Percentiles rank a stretch among this genome's conserved stretches.
Conservation (phyloP, 129 eudicot genomes). For the Solidago caesia region DNA sequence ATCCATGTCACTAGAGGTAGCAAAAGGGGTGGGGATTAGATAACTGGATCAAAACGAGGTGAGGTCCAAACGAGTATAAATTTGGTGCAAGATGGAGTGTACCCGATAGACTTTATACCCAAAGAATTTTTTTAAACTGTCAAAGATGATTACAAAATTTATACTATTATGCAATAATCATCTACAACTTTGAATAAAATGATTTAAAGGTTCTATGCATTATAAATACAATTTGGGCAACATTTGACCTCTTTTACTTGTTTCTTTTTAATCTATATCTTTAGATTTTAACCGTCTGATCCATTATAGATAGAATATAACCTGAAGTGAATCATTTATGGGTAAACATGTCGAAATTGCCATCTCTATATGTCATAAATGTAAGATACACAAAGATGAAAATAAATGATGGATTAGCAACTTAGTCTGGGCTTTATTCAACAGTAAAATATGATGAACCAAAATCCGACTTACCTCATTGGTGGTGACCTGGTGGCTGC, state of each 20-base stretch:
- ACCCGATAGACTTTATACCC: neutral
- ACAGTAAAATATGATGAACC: slow-evolving; percentile 6
- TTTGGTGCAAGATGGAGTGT: too few relatives aligned
- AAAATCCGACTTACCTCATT: slow-evolving; percentile 54
- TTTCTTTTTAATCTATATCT: neutral
- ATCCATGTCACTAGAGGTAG: neutral
- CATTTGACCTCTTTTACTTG: neutral
- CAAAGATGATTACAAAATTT: neutral
- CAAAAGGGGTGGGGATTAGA: slow-evolving; percentile 1
- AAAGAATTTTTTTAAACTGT: neutral
- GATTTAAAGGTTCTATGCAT: neutral
- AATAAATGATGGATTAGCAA: neutral
- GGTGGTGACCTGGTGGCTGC: slow-evolving; percentile 52
- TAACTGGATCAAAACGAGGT: neutral
- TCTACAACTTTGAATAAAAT: neutral
- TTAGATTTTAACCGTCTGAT: too few relatives aligned
- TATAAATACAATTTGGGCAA: neutral
- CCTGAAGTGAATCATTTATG: neutral
- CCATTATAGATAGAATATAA: neutral
- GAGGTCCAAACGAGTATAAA: neutral
- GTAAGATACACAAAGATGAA: neutral
- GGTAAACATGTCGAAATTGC: neutral
- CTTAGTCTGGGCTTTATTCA: neutral
- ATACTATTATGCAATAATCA: neutral
- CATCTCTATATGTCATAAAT: neutral